phyloP scores from a whole-genome alignment of 306 rosid genomes.

The Quercus variabilis region DNA sequence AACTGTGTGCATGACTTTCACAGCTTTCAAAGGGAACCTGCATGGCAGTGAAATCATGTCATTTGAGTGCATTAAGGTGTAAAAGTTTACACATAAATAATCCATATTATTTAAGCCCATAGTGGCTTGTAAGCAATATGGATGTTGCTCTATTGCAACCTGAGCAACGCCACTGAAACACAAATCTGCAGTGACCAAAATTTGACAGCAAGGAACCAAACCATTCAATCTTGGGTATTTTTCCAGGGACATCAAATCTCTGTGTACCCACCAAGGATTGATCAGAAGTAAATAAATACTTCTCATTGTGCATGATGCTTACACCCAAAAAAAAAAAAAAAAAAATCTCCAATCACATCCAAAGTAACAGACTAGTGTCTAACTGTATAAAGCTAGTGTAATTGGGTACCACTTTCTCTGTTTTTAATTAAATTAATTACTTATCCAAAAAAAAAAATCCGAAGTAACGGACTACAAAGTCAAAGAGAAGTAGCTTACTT shows the following conservation, averaged over 20 bases:
- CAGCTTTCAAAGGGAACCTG: slow-evolving; percentile 93
- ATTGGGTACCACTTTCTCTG: no score
- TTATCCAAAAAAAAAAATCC: no score
- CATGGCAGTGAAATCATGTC: slow-evolving; percentile 7
- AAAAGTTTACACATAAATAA: not conserved
- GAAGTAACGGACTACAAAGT: slow-evolving; percentile 10
- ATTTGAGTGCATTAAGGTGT: slow-evolving; percentile 4
- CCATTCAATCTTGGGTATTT: not conserved
- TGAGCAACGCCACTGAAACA: not conserved
- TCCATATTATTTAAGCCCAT: not conserved
- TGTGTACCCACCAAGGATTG: not conserved
- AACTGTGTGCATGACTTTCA: slow-evolving; percentile 96
- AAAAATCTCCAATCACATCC: not conserved
- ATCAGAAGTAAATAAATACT: not conserved
- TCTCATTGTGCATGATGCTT: not conserved
- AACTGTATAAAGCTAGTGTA: no score
- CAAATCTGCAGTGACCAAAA: not conserved
- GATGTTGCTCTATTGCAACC: slow-evolving; percentile 1
- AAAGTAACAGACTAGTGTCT: slow-evolving; percentile 8
- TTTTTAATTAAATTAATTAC: no score
- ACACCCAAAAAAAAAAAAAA: not conserved
- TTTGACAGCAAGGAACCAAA: not conserved
- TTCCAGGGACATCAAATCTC: not conserved
- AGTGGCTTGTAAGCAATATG: not conserved
- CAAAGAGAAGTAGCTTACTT: slow-evolving; percentile 53